A percentile compares a stretch with the other conserved stretches of the same genome.
Conservation (phyloP, 2,329 filamentous ascomycete genomes). For the Rutstroemia sp. region DNA sequence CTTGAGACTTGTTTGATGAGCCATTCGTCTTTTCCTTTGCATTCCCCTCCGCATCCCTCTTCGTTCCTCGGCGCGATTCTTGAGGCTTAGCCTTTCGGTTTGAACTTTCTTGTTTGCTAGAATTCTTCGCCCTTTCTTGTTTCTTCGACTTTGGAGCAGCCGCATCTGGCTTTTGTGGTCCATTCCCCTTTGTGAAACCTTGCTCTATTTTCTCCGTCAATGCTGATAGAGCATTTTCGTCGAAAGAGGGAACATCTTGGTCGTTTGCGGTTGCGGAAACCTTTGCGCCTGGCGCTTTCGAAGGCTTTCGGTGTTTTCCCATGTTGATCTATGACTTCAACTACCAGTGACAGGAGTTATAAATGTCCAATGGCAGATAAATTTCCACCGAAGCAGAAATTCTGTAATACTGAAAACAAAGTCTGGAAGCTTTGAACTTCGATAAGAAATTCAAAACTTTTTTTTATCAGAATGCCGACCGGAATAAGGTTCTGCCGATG, state of each 20-base stretch:
- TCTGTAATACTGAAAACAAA: neutral
- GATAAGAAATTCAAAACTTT: conserved; percentile 5
- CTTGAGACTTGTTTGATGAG: conserved; percentile 16
- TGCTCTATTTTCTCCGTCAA: conserved; percentile 52
- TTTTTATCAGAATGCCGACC: neutral
- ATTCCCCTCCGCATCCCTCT: conserved; percentile 29
- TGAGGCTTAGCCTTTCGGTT: conserved; percentile 11
- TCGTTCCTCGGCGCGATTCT: conserved; percentile 27
- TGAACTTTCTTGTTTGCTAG: conserved; percentile 13
- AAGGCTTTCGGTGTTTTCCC: conserved; percentile 22
- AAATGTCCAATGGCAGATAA: neutral
- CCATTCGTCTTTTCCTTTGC: conserved; percentile 21
- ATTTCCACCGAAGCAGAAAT: no score
- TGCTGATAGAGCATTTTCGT: conserved; percentile 43
- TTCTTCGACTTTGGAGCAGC: conserved; percentile 28
- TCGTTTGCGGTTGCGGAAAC: conserved; percentile 7
- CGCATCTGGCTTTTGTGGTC: conserved; percentile 17
- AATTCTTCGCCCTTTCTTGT: conserved; percentile 30
- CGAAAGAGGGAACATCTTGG: conserved; percentile 35
- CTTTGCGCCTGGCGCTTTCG: conserved; percentile 16
- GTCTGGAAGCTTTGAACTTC: neutral
- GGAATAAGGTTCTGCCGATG: conserved; percentile 8
- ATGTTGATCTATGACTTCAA: conserved; percentile 7
- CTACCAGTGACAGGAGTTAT: neutral
- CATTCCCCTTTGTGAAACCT: conserved; percentile 36